Conservation (phyloP, 768 basidiomycete species). For the Hericium alpestre region DNA sequence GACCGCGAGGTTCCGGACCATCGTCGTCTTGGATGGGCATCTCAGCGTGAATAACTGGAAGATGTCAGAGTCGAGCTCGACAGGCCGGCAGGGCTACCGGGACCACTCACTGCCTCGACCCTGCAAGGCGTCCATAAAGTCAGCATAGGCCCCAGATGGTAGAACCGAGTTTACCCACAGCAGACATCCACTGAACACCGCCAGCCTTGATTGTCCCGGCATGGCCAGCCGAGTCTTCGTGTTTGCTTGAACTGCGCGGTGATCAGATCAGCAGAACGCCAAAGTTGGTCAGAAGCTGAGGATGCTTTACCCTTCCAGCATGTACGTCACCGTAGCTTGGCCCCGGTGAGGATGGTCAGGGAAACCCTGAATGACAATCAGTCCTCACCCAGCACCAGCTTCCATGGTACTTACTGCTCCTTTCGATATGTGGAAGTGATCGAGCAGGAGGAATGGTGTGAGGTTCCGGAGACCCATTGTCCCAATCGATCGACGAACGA, state of each 20-base stretch:
- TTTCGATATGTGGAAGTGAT: slow-evolving; percentile 63
- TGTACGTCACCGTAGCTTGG: slow-evolving; percentile 82
- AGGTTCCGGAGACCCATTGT: slow-evolving; percentile 62
- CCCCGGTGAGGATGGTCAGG: slow-evolving; percentile 92
- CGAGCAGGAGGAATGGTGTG: slow-evolving; percentile 85
- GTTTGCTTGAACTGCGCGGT: slow-evolving; percentile 45
- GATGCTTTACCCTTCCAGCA: slow-evolving; percentile 60
- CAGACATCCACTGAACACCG: slow-evolving; percentile 94
- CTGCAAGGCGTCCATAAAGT: slow-evolving; percentile 13
- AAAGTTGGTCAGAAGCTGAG: not conserved
- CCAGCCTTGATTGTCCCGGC: slow-evolving; percentile 66
- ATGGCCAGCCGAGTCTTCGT: slow-evolving; percentile 90
- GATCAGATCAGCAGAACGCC: not conserved
- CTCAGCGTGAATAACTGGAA: slow-evolving; percentile 60
- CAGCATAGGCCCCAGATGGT: not conserved
- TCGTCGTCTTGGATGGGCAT: slow-evolving; percentile 77
- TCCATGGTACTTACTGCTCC: slow-evolving; percentile 44
- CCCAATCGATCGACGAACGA: slow-evolving; percentile 83
- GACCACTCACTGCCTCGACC: slow-evolving; percentile 43
- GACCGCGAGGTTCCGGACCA: slow-evolving; percentile 62
- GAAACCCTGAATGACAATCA: slow-evolving; percentile 47
- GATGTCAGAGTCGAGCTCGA: not conserved
- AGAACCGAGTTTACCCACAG: slow-evolving; percentile 32
- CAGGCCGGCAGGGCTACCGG: too few species aligned
- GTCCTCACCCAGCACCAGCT: not conserved